A percentile compares a stretch with the other conserved stretches of the same genome.
Conservation (phyloP, 164 flowering plant species). For the Piper betle region DNA sequence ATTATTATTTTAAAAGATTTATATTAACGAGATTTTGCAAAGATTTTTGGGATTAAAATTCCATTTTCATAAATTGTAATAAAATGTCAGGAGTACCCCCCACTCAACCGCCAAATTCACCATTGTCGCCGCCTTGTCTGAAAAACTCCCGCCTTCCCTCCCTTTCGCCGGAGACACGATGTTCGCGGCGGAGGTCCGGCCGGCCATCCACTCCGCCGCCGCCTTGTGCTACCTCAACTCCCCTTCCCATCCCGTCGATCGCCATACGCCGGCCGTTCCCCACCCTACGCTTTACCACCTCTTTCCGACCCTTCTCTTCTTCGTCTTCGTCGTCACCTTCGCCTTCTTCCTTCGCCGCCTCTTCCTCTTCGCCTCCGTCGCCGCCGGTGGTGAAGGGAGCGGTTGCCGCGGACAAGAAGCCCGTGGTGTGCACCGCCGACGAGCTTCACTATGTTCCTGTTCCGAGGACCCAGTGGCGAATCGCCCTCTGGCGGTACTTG, state of each 20-base stretch:
- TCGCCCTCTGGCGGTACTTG: conserved; percentile 74
- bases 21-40: no score
- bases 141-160: no score
- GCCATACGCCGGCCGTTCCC: not conserved
- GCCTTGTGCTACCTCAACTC: conserved; percentile 18
- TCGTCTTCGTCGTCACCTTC: not conserved
- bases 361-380: no score
- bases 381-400: not conserved
- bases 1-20: no score
- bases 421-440: conserved; percentile 84
- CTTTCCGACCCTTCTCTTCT: not conserved
- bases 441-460: conserved; percentile 86
- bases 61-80: no score
- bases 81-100: no score
- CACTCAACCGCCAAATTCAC: no score
- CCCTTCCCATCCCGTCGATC: not conserved
- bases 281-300: conserved; percentile 1
- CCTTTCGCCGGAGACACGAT: not conserved
- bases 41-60: no score
- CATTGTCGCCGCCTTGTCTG: no score
- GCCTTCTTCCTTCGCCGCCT: not conserved
- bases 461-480: conserved; percentile 34
- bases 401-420: conserved; percentile 26
- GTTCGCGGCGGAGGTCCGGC: conserved; percentile 34
- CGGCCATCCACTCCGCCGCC: conserved; percentile 32